Conservation (phyloP, 331 rosid species). For the Phaseolus coccineus region DNA sequence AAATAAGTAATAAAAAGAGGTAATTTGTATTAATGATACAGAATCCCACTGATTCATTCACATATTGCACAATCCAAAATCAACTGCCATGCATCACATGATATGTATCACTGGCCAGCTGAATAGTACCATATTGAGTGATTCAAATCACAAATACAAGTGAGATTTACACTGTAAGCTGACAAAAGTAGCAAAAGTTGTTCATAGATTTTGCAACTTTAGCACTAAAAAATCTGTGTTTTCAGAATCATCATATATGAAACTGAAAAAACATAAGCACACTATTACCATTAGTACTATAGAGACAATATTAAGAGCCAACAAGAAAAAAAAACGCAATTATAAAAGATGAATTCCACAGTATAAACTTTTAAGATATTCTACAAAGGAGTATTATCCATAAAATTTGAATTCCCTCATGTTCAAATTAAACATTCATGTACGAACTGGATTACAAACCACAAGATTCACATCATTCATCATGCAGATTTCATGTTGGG, state of each 20-base stretch:
- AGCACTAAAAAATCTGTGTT: neutral
- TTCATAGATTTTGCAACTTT: constrained; percentile 3
- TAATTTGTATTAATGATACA: neutral
- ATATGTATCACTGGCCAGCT: neutral
- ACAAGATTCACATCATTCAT: neutral
- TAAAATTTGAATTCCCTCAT: neutral
- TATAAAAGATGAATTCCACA: neutral
- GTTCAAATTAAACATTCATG: constrained; percentile 16
- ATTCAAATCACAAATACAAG: neutral
- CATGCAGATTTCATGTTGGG: constrained; percentile 3
- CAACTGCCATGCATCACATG: neutral
- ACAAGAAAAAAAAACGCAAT: neutral
- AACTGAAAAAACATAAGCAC: neutral
- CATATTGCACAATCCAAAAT: neutral
- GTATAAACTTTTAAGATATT: neutral
- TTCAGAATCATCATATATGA: neutral
- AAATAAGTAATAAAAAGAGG: neutral
- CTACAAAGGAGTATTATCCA: neutral
- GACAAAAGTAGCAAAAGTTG: constrained; percentile 1
- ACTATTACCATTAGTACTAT: neutral
- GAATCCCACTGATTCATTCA: neutral
- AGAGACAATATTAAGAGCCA: neutral
- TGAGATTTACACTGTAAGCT: constrained; percentile 11
- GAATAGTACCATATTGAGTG: neutral
- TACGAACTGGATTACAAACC: constrained; percentile 5